Percentiles rank a stretch among this genome's conserved stretches.
Conservation (phyloP, 2,329 filamentous ascomycete genomes). For the Fusarium torreyae region DNA sequence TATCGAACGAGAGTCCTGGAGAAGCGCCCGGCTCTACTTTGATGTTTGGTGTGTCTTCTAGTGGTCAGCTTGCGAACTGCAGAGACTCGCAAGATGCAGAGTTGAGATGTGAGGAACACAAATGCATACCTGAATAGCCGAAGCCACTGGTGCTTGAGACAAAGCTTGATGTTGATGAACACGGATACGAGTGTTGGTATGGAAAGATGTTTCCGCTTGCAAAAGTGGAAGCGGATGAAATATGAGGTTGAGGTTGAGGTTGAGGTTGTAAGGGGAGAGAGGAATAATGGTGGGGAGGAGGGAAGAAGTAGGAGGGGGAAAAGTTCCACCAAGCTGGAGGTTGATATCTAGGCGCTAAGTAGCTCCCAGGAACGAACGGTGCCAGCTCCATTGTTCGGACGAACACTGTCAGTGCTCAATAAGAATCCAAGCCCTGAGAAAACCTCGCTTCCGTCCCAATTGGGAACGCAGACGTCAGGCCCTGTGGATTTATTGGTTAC, state of each 20-base stretch:
- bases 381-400: slow-evolving; percentile 3
- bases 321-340: background rate
- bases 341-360: slow-evolving; percentile 14
- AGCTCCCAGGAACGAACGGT: background rate
- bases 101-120: background rate
- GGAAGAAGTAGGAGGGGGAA: background rate
- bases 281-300: background rate
- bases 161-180: background rate
- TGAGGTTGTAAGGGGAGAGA: background rate
- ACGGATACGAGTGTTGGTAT: background rate
- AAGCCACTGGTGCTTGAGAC: background rate
- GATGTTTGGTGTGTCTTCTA: background rate
- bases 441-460: no score
- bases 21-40: background rate
- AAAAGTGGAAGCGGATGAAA: background rate
- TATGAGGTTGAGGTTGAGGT: background rate
- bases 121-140: background rate
- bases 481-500: slow-evolving; percentile 1
- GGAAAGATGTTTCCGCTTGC: background rate
- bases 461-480: background rate
- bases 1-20: background rate
- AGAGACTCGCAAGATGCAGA: background rate
- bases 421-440: background rate
- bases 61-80: background rate
- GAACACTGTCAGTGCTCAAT: slow-evolving; percentile 7